phyloP scores from a whole-genome alignment of 2,329 filamentous ascomycete species.

The Zasmidium angulare region DNA sequence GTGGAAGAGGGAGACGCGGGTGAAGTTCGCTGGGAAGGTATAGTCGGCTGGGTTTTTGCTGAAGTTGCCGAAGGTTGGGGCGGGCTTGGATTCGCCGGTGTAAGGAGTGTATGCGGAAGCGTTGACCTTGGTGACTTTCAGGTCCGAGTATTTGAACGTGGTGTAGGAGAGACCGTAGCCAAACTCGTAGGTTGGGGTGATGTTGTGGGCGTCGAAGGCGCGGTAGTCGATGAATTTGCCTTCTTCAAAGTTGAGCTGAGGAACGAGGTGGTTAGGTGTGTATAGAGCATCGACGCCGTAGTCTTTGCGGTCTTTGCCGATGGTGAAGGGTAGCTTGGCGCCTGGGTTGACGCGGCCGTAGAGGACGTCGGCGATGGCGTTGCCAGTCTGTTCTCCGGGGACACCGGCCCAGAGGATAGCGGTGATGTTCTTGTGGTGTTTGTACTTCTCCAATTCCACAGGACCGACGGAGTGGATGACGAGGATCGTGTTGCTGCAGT shows the following conservation, averaged over 20 bases:
- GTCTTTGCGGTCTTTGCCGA: constrained; percentile 31
- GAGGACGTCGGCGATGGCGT: constrained; percentile 30
- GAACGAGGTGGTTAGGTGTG: constrained; percentile 40
- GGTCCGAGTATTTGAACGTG: constrained; percentile 69
- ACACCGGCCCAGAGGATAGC: constrained; percentile 33
- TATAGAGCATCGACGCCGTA: constrained; percentile 31
- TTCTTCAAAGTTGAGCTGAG: constrained; percentile 41
- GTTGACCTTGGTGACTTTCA: constrained; percentile 41
- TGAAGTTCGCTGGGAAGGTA: constrained; percentile 63
- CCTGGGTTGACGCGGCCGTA: constrained; percentile 32
- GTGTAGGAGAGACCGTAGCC: constrained; percentile 65
- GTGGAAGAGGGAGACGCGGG: constrained; percentile 55
- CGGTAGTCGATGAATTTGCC: constrained; percentile 82
- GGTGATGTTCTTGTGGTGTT: constrained; percentile 34
- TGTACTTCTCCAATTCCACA: constrained; percentile 31
- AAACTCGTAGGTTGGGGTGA: constrained; percentile 51
- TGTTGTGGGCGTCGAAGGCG: constrained; percentile 41
- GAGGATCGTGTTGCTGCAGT: constrained; percentile 34
- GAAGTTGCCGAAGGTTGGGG: constrained; percentile 63
- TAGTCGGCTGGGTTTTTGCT: constrained; percentile 53
- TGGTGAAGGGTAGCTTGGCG: constrained; percentile 33
- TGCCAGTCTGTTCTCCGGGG: constrained; percentile 33
- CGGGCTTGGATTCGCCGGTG: constrained; percentile 59
- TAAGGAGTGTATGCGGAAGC: constrained; percentile 58
- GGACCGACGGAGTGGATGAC: constrained; percentile 32